Base-by-base conservation (phyloP, 1,284 basidiomycete genomes). In the Stygiomarasmius scandens region DNA sequence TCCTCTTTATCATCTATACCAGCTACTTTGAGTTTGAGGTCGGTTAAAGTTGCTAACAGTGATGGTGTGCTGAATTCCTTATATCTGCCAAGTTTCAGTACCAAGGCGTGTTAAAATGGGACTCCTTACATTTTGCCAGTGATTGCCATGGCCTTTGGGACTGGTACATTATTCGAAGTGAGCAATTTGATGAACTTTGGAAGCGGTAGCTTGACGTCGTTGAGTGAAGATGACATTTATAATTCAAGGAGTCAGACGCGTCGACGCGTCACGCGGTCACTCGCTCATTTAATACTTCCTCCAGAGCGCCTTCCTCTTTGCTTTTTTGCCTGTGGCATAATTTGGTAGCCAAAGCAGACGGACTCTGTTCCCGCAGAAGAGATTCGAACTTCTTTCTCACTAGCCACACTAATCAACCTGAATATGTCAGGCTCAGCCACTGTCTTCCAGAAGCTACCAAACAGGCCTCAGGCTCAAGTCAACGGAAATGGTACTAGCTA, bases 161-260 rank as follows among this genome's bases (percentile, higher is more conserved):
- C 82, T 2, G 89, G 76, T 1, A 94, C 76, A 59, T 81, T 80
- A 59, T 84, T 82, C 46, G 71, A 75, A 1, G 88, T 85, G 11
- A 95, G 74, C 11, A 90, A 64, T 70, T 92, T 89, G 12, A 96
- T 76, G 73, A 92, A 95, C 24, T 79, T 78, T 12, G 87, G 87
- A 4, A 96, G 69, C 19, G 87, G 71, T 9, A 95, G 75, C 59
- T 85, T 88, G 55, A 62, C 64, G 38, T 76, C 38, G 38, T 19
- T 41, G 38, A 41, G 4, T 16, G 38, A 9, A 16, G 38, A 41
- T 41, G 38, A 41, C 38, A 41, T 41, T 9, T 12, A 16, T 34
- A 8, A 14, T 14, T n/a, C n/a, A n/a, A n/a, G n/a, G n/a, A n/a
- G 16, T 41, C 4, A n/a, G 38, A 41, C 38, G 38, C 38, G 38